These are phyloP conservation scores for Agaricus subrufescens DNA, from an alignment of 768 basidiomycete species.

Conservation along the genomic window DNA sequence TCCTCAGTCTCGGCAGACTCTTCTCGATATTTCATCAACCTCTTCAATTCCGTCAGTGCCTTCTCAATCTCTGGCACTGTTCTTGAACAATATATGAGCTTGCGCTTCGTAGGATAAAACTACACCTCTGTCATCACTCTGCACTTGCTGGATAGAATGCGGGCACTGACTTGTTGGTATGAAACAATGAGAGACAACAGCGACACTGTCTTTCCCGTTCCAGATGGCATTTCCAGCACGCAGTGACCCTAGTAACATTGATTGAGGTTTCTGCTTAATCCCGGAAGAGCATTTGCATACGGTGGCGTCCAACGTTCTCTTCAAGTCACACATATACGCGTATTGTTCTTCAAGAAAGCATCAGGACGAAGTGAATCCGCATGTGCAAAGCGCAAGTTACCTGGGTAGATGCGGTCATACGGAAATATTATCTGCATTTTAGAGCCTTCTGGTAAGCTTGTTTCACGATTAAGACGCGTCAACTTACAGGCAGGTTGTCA, in stretches of 20 bases:
- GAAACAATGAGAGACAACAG: constrained; percentile 93
- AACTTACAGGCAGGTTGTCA: constrained; percentile 70
- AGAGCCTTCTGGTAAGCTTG: constrained; percentile 7
- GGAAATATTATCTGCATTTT: constrained; percentile 74
- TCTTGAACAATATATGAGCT: constrained; percentile 97
- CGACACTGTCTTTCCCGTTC: constrained; percentile 98
- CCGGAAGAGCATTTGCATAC: constrained; percentile 33
- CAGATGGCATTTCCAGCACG: constrained; percentile 99
- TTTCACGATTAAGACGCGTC: background rate
- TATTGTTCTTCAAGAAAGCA: constrained; percentile 72
- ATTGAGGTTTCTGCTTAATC: background rate
- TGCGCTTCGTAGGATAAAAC: constrained; percentile 90
- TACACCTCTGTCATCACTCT: constrained; percentile 25
- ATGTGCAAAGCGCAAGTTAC: constrained; percentile 34
- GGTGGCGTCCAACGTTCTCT: constrained; percentile 91
- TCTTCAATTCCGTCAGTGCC: constrained; percentile 90
- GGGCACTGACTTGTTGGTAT: constrained; percentile 77
- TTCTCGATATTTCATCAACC: constrained; percentile 87
- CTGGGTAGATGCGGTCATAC: constrained; percentile 94
- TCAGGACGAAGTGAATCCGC: constrained; percentile 5
- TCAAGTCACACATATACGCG: constrained; percentile 99
- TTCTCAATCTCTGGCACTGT: constrained; percentile 99
- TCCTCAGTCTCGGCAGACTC: constrained; percentile 68
- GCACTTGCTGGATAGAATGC: background rate
- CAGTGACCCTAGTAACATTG: constrained; percentile 76